A percentile compares a stretch with the other conserved stretches of the same genome.
Conservation (phyloP, 2,329 filamentous ascomycete genomes). For the Sporothrix brunneoviolacea region DNA sequence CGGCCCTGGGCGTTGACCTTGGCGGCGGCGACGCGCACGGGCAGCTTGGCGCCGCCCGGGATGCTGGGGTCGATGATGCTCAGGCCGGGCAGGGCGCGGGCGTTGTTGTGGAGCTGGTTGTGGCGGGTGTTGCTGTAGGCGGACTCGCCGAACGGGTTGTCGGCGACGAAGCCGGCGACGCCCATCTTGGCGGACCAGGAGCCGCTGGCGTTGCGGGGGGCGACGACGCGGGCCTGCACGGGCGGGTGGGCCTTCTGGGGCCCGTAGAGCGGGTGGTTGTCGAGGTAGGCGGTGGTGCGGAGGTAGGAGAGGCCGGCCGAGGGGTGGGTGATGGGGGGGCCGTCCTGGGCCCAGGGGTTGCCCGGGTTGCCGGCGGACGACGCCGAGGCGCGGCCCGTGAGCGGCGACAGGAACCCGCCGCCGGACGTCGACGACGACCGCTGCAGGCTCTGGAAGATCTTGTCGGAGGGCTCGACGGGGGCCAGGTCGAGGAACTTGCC, state of each 20-base stretch:
- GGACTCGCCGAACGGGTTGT: conserved; percentile 36
- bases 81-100: conserved; percentile 27
- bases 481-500: conserved; percentile 57
- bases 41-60: conserved; percentile 49
- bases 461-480: conserved; percentile 34
- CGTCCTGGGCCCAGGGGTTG: conserved; percentile 44
- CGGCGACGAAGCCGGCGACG: conserved; percentile 48
- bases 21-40: conserved; percentile 39
- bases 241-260: conserved; percentile 46
- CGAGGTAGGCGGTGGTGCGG: conserved; percentile 46
- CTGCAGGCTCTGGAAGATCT: conserved; percentile 14
- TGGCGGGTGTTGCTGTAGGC: conserved; percentile 29
- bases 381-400: conserved; percentile 16
- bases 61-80: conserved; percentile 39
- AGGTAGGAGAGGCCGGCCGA: conserved; percentile 58
- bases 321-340: conserved; percentile 55
- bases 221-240: conserved; percentile 45
- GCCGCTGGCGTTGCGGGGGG: conserved; percentile 29
- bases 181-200: conserved; percentile 39
- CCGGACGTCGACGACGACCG: conserved; percentile 22
- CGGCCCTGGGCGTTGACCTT: conserved; percentile 44
- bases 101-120: conserved; percentile 1
- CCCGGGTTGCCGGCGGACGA: conserved; percentile 13
- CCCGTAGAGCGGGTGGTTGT: conserved; percentile 56
- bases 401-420: conserved; percentile 11